These are phyloP conservation scores for Centrapalus pauciflorus DNA, from an alignment of 129 eudicot genomes.

Conservation along the genomic window DNA sequence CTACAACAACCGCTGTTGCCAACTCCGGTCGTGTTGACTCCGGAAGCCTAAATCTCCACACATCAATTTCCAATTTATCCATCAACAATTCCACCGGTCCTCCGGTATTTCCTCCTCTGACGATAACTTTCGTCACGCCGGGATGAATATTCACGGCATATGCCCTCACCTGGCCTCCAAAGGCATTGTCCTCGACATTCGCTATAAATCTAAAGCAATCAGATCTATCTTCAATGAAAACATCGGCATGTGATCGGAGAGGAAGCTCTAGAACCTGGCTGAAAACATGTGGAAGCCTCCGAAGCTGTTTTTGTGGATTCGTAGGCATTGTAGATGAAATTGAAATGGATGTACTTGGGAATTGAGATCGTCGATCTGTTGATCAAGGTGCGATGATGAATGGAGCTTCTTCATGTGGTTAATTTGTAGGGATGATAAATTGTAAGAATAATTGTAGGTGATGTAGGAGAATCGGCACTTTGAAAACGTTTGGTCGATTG, in stretches of 20 bases:
- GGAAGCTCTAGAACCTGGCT: slow-evolving; percentile 69
- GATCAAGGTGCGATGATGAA: slow-evolving; percentile 5
- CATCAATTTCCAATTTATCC: slow-evolving; percentile 47
- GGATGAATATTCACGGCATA: slow-evolving; percentile 61
- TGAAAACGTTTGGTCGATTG: slow-evolving; percentile 16
- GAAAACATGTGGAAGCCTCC: slow-evolving; percentile 68
- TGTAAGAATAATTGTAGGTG: slow-evolving; percentile 8
- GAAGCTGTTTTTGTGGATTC: slow-evolving; percentile 40
- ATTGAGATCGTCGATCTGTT: slow-evolving; percentile 15
- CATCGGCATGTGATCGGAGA: slow-evolving; percentile 64
- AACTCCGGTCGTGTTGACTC: slow-evolving; percentile 40
- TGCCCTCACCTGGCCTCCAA: slow-evolving; percentile 28
- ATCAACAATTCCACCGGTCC: slow-evolving; percentile 27
- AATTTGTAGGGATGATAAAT: slow-evolving; percentile 15
- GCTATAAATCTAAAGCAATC: slow-evolving; percentile 41
- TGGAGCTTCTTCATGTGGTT: too few species aligned
- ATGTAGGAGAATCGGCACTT: slow-evolving; percentile 23
- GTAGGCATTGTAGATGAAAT: slow-evolving; percentile 24
- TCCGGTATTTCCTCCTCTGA: slow-evolving; percentile 23
- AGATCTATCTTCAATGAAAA: slow-evolving; percentile 41
- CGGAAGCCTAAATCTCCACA: slow-evolving; percentile 66
- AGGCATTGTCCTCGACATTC: slow-evolving; percentile 9
- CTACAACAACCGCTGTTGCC: slow-evolving; percentile 39
- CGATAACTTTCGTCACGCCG: slow-evolving; percentile 53
- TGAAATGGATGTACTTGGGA: slow-evolving; percentile 5